Base-by-base conservation (phyloP, 2,329 filamentous ascomycete genomes). In the Aspergillus brunneoviolaceus region DNA sequence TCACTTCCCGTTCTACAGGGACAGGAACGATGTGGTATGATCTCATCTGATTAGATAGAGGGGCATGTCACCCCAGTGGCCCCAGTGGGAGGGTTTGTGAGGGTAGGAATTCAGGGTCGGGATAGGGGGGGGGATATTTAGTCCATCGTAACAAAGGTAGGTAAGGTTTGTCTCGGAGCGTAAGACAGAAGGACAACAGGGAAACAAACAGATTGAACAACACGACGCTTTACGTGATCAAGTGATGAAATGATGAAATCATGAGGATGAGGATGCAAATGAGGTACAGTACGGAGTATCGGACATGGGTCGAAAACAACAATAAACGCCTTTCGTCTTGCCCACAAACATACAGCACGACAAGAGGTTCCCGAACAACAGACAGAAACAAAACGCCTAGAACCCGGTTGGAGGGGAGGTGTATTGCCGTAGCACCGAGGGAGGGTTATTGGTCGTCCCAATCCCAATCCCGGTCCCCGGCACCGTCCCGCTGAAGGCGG, bases 321-420 rank as follows among this genome's bases (percentile, higher is more conserved):
- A 61, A 58, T 63, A 35, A 35, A 35, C 33, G 33, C 33, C 33
- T 35, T 16, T 35, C 12, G 33, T 35, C 14, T 35, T 16, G 11
- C 64, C 51, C 47, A 63, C n/a, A 57, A 60, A 33, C 33, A 48
- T 52, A 48, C 39, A 59, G 42, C 39, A 55, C 45, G 21, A 53
- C 27, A 61, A 58, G 14, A 45, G 19, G n/a, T 16, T 35, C 14
- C 12, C 33, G 33, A 35, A 12, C 33, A 45, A 57, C 58, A 54
- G 48, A 55, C 55, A 63, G n/a, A 51, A 59, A 63, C 21, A 51
- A 59, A 58, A 62, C 68, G 62, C 69, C 60, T 72, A 77, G 62
- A 76, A 71, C 31, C 74, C 72, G 57, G 73, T 67, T 23, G 70
- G 69, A 49, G 76, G 74, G 59, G 77, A 76, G 59, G 71, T 69